Evolutionary conservation across 1,284 basidiomycete genomes (phyloP).

Genomic region (Rhizopogon parksii): DNA sequence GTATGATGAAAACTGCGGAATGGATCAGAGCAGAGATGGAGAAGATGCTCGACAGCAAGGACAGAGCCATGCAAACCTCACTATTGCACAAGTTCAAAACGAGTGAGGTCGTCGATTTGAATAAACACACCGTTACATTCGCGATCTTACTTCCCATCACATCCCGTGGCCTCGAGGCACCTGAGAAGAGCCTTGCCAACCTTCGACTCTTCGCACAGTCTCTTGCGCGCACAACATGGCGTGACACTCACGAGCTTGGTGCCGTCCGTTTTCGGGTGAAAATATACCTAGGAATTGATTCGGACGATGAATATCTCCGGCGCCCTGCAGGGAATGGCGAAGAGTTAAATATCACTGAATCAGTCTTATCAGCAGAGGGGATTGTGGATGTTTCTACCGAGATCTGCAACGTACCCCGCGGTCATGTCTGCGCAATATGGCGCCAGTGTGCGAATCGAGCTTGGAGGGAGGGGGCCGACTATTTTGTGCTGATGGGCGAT

Average conservation of each 20-base stretch:
- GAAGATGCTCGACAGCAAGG: constrained; percentile 12
- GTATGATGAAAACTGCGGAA: constrained; percentile 37
- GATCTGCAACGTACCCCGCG: constrained; percentile 33
- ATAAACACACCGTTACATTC: constrained; percentile 33
- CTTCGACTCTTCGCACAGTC: constrained; percentile 39
- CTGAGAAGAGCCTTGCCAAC: constrained; percentile 34
- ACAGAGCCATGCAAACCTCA: constrained; percentile 7
- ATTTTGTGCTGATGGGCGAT: constrained; percentile 51
- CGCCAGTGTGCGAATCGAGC: constrained; percentile 41
- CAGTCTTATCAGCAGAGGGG: constrained; percentile 31
- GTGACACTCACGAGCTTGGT: constrained; percentile 33
- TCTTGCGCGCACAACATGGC: constrained; percentile 38
- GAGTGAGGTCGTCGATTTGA: constrained; percentile 36
- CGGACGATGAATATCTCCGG: constrained; percentile 39
- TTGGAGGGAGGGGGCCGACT: constrained; percentile 43
- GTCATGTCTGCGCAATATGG: constrained; percentile 51
- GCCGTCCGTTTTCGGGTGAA: constrained; percentile 30
- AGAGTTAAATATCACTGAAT: constrained; percentile 30
- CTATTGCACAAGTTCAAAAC: constrained; percentile 18
- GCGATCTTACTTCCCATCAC: constrained; percentile 54
- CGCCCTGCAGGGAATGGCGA: constrained; percentile 9
- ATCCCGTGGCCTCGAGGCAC: constrained; percentile 35
- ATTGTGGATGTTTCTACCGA: constrained; percentile 33
- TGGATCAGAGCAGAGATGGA: constrained; percentile 43
- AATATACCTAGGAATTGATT: constrained; percentile 50